These are phyloP conservation scores for Paraphaeosphaeria sporulosa DNA, from an alignment of 2,329 filamentous ascomycete genomes.

Conservation along the genomic window DNA sequence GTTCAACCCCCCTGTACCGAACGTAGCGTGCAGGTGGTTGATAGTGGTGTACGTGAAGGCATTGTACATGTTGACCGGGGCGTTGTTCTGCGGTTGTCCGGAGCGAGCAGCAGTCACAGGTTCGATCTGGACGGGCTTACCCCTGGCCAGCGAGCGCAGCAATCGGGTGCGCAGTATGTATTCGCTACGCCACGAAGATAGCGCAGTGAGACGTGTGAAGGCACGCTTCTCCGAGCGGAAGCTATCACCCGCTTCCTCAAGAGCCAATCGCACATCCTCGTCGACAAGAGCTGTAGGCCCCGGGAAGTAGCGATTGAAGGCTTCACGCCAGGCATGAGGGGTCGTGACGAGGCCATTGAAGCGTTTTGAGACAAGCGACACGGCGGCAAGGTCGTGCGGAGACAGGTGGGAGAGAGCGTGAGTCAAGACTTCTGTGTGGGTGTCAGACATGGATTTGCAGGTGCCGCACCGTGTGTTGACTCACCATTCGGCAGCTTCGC, in stretches of 20 bases:
- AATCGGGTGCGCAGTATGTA: conserved; percentile 89
- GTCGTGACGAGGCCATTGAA: conserved; percentile 89
- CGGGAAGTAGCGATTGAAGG: conserved; percentile 89
- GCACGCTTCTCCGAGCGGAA: conserved; percentile 76
- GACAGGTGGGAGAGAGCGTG: conserved; percentile 91
- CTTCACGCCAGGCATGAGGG: conserved; percentile 91
- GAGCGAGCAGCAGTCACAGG: conserved; percentile 61
- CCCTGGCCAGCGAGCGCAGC: conserved; percentile 79
- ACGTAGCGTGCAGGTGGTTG: conserved; percentile 80
- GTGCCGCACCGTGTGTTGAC: conserved; percentile 29
- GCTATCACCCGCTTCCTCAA: conserved; percentile 42
- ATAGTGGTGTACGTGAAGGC: conserved; percentile 82
- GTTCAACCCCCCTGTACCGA: conserved; percentile 65
- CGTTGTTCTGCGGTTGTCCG: conserved; percentile 69
- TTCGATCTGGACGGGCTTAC: conserved; percentile 72
- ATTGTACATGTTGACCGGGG: conserved; percentile 82
- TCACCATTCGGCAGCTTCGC: conserved; percentile 82
- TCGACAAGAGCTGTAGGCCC: conserved; percentile 68
- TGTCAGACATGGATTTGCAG: conserved; percentile 19
- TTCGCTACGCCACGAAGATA: conserved; percentile 96
- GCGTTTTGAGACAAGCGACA: conserved; percentile 85
- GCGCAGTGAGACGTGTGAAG: conserved; percentile 81
- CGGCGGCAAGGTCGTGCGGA: conserved; percentile 80
- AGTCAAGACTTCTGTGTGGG: conserved; percentile 79
- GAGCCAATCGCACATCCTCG: conserved; percentile 54